These are phyloP conservation scores for Hydnum rufescens DNA, from an alignment of 768 basidiomycete genomes.

Conservation along the genomic window DNA sequence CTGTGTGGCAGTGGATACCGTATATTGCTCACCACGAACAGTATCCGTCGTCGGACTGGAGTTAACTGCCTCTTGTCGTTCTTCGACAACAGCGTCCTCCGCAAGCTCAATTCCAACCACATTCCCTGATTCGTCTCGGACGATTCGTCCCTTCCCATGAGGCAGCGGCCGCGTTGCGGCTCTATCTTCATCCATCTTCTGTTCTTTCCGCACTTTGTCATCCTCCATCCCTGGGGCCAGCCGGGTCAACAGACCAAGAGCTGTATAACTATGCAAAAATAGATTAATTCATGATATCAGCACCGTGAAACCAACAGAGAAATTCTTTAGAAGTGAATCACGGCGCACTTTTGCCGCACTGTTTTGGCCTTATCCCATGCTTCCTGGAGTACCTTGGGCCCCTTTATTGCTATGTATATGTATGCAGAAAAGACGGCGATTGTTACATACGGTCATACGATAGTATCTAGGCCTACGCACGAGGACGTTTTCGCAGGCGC, in stretches of 20 bases:
- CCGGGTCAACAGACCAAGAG: slow-evolving; percentile 50
- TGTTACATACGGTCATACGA: background rate
- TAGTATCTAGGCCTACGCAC: slow-evolving; percentile 23
- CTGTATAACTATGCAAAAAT: slow-evolving; percentile 36
- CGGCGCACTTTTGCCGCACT: slow-evolving; percentile 71
- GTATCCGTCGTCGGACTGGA: slow-evolving; percentile 23
- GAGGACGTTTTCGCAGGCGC: slow-evolving; percentile 57
- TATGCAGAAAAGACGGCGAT: background rate
- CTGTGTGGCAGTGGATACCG: background rate
- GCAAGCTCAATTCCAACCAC: slow-evolving; percentile 48
- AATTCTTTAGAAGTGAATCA: too few species aligned
- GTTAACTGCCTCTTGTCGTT: slow-evolving; percentile 11
- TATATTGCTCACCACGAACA: slow-evolving; percentile 19
- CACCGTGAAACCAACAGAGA: background rate
- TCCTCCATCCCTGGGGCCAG: slow-evolving; percentile 16
- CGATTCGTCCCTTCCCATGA: slow-evolving; percentile 59
- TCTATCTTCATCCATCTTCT: background rate
- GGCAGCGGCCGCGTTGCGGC: slow-evolving; percentile 19
- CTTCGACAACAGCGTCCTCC: slow-evolving; percentile 29
- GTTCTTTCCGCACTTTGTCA: background rate
- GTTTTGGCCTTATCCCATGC: slow-evolving; percentile 81
- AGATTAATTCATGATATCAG: background rate
- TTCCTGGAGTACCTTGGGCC: slow-evolving; percentile 60
- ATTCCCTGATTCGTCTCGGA: slow-evolving; percentile 61
- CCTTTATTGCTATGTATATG: slow-evolving; percentile 41